phyloP scores from a whole-genome alignment of 495 filamentous ascomycete species.

The Amorphotheca resinae region DNA sequence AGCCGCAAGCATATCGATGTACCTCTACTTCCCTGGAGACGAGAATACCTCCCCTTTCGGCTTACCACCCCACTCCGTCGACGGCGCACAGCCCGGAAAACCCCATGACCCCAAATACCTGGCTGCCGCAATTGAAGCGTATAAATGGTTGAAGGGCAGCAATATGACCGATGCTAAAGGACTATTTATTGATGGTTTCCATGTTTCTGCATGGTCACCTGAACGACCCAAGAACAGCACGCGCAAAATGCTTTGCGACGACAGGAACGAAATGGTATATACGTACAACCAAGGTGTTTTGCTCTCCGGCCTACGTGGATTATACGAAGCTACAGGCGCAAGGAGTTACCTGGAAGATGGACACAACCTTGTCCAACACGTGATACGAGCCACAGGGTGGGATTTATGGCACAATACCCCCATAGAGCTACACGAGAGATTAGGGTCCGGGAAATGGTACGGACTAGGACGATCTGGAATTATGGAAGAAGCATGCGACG shows the following conservation, averaged over 20 bases:
- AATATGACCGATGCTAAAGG: slow-evolving; percentile 76
- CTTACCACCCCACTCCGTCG: neutral
- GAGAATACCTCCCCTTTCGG: slow-evolving; percentile 54
- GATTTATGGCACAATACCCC: slow-evolving; percentile 25
- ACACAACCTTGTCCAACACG: slow-evolving; percentile 56
- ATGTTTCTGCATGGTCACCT: slow-evolving; percentile 56
- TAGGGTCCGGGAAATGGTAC: slow-evolving; percentile 42
- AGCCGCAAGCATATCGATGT: slow-evolving; percentile 77
- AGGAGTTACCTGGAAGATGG: slow-evolving; percentile 63
- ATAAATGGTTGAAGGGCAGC: slow-evolving; percentile 63
- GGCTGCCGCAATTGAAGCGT: slow-evolving; percentile 58
- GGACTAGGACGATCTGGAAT: slow-evolving; percentile 69
- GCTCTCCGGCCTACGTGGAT: slow-evolving; percentile 69
- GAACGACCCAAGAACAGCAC: slow-evolving; percentile 10
- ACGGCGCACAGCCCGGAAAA: slow-evolving; percentile 2
- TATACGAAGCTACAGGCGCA: slow-evolving; percentile 63
- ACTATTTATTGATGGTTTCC: slow-evolving; percentile 81
- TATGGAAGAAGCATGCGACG: slow-evolving; percentile 79
- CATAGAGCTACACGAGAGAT: slow-evolving; percentile 6
- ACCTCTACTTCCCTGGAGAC: slow-evolving; percentile 79
- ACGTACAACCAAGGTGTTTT: slow-evolving; percentile 95
- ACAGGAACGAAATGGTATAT: slow-evolving; percentile 77
- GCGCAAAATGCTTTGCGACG: slow-evolving; percentile 54
- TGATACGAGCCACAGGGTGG: slow-evolving; percentile 71
- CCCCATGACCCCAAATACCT: slow-evolving; percentile 56